phyloP scores from a whole-genome alignment of 2,329 filamentous ascomycete species.

The Akanthomyces dipterigenus region DNA sequence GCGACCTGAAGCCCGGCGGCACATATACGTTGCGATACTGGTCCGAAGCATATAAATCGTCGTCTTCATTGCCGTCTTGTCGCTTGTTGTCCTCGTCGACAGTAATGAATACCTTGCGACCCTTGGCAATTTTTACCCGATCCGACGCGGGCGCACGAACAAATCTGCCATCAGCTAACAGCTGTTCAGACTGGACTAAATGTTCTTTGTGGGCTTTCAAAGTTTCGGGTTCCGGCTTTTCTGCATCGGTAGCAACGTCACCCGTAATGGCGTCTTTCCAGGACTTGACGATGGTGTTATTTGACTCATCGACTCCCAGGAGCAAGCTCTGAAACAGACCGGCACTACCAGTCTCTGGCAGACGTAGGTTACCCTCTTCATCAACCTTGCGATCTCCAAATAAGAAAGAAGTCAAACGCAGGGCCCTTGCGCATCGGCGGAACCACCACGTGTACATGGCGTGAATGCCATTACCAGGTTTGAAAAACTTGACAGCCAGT shows the following conservation, averaged over 20 bases:
- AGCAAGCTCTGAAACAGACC: constrained; percentile 38
- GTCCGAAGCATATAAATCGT: constrained; percentile 46
- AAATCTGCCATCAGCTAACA: constrained; percentile 69
- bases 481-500: constrained; percentile 73
- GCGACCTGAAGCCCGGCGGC: constrained; percentile 73
- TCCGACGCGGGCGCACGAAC: constrained; percentile 92
- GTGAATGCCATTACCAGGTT: constrained; percentile 77
- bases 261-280: constrained; percentile 52
- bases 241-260: constrained; percentile 36
- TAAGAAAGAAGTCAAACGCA: constrained; percentile 86
- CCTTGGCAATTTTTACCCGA: constrained; percentile 88
- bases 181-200: constrained; percentile 42
- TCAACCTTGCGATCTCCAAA: constrained; percentile 77
- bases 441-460: constrained; percentile 96
- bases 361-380: constrained; percentile 66
- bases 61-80: constrained; percentile 46
- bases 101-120: constrained; percentile 70
- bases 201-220: constrained; percentile 34
- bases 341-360: constrained; percentile 27
- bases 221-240: constrained; percentile 28
- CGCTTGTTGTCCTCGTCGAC: constrained; percentile 60
- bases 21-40: constrained; percentile 71
- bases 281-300: constrained; percentile 43
- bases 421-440: constrained; percentile 67
- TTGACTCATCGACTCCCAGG: constrained; percentile 37